These are phyloP conservation scores for Coemansia sp. DNA, from an alignment of 192 early-diverging fungal species.

Conservation along the genomic window DNA sequence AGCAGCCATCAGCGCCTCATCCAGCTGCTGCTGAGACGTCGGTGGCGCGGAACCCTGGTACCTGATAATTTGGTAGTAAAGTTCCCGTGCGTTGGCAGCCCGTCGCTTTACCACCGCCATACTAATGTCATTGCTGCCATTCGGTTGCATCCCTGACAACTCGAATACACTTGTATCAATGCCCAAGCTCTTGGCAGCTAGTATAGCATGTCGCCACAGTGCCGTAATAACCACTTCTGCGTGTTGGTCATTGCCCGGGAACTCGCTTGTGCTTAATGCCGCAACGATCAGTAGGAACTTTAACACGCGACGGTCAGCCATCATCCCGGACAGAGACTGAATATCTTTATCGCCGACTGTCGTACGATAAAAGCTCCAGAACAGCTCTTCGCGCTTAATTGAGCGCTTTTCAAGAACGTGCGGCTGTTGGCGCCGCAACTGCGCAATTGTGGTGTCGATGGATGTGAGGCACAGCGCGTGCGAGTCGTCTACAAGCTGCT, in stretches of 20 bases:
- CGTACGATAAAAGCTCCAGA: neutral
- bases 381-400: constrained; percentile 8
- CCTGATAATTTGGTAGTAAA: constrained; percentile 34
- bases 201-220: constrained; percentile 15
- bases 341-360: neutral
- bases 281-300: constrained; percentile 11
- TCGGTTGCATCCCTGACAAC: neutral
- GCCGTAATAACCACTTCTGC: neutral
- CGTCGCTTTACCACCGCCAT: neutral
- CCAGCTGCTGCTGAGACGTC: constrained; percentile 1
- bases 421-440: constrained; percentile 11
- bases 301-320: neutral
- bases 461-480: constrained; percentile 15
- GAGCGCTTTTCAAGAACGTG: neutral
- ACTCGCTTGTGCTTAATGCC: constrained; percentile 8
- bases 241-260: neutral
- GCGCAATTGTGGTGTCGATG: constrained; percentile 17
- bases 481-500: neutral
- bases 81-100: constrained; percentile 11
- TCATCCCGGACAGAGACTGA: neutral
- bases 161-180: neutral
- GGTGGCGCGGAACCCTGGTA: constrained; percentile 20
- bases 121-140: neutral
- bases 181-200: constrained; percentile 6
- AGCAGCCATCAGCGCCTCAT: neutral